Conservation (phyloP, 2,329 filamentous ascomycete species). For the Westerdykella ornata region DNA sequence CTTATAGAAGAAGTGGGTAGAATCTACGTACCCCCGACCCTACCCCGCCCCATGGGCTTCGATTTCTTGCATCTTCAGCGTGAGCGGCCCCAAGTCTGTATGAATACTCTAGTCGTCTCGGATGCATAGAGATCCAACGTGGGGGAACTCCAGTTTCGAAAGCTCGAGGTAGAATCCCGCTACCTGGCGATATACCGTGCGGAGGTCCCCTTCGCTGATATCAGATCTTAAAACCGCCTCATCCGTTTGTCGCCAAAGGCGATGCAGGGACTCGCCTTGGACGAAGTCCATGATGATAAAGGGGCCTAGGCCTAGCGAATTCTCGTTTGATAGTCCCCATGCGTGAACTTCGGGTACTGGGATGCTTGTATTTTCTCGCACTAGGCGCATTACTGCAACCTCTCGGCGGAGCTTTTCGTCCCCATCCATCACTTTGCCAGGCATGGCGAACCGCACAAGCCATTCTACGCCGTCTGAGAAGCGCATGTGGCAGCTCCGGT, state of each 20-base stretch:
- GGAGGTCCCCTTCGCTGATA: slow-evolving; percentile 6
- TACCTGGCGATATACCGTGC: slow-evolving; percentile 6
- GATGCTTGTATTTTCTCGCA: slow-evolving; percentile 7
- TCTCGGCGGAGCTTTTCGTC: slow-evolving; percentile 8
- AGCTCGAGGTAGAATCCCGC: slow-evolving; percentile 6
- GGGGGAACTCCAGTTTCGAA: slow-evolving; percentile 4
- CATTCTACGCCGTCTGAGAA: slow-evolving; percentile 8
- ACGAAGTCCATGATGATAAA: slow-evolving; percentile 11
- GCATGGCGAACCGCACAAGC: slow-evolving; percentile 6
- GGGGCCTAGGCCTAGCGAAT: slow-evolving; percentile 6
- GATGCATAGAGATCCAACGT: slow-evolving; percentile 4
- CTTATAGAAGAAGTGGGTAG: background rate
- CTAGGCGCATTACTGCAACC: slow-evolving; percentile 6
- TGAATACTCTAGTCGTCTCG: slow-evolving; percentile 5
- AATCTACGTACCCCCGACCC: slow-evolving; percentile 4
- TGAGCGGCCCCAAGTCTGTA: slow-evolving; percentile 2
- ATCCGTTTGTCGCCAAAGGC: slow-evolving; percentile 5
- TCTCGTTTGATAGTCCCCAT: slow-evolving; percentile 7
- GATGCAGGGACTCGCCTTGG: slow-evolving; percentile 3
- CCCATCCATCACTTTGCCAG: slow-evolving; percentile 7
- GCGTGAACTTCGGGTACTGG: slow-evolving; percentile 9
- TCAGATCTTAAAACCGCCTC: slow-evolving; percentile 2
- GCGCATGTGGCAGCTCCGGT: slow-evolving; percentile 3
- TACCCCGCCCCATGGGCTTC: slow-evolving; percentile 5
- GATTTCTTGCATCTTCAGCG: slow-evolving; percentile 7